Conservation (phyloP, 2,329 filamentous ascomycete species). For the Esteya vermicola region DNA sequence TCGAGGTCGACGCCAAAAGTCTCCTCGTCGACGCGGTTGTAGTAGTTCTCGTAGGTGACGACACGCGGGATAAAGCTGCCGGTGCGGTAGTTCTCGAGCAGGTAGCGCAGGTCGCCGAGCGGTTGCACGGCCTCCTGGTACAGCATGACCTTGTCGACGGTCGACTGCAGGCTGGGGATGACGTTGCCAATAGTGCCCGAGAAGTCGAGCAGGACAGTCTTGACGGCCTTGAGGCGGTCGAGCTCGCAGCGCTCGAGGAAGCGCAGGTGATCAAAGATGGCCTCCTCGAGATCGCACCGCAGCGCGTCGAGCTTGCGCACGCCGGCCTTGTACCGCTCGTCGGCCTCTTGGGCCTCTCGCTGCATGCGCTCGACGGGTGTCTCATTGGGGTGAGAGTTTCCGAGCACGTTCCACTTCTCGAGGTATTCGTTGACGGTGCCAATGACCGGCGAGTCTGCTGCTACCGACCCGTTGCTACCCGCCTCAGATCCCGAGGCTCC, state of each 20-base stretch:
- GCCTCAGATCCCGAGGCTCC: no score
- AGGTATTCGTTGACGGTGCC: conserved; percentile 80
- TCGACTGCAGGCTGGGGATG: conserved; percentile 88
- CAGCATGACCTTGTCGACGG: conserved; percentile 96
- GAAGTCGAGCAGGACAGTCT: conserved; percentile 94
- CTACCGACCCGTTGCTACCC: conserved; percentile 25
- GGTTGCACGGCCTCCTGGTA: conserved; percentile 99
- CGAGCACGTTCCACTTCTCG: conserved; percentile 83
- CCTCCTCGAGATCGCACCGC: conserved; percentile 88
- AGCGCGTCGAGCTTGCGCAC: conserved; percentile 80
- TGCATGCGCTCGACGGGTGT: conserved; percentile 75
- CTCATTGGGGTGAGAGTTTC: conserved; percentile 66
- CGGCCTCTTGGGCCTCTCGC: conserved; percentile 76
- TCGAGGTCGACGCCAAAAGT: conserved; percentile 98
- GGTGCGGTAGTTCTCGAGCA: conserved; percentile 93
- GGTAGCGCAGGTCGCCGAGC: conserved; percentile 73
- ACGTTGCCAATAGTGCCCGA: conserved; percentile 96
- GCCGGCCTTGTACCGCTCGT: conserved; percentile 82
- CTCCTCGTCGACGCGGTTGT: conserved; percentile 94
- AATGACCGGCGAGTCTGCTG: conserved; percentile 64
- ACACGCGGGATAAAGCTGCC: conserved; percentile 85
- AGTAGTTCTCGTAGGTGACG: conserved; percentile 95
- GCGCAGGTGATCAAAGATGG: conserved; percentile 80
- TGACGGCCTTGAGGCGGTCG: conserved; percentile 92
- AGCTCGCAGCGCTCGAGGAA: conserved; percentile 97